Percentiles rank a stretch among this genome's conserved stretches.
Conservation (phyloP, 2,329 filamentous ascomycete species). For the Alternaria conjuncta region DNA sequence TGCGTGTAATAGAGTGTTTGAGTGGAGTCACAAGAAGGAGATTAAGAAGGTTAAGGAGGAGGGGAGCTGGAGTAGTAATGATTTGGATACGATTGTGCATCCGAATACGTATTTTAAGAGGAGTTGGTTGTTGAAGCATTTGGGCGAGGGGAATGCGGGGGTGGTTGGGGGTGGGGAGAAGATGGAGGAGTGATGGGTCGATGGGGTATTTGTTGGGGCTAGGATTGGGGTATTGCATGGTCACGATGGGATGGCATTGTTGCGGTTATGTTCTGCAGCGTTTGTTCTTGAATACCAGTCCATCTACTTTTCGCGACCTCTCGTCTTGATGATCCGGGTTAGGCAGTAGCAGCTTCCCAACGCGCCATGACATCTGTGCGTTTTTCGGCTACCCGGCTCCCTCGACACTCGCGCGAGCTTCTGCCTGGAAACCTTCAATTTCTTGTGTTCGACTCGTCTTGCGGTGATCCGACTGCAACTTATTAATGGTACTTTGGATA, state of each 20-base stretch:
- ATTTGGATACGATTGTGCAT: constrained; percentile 94
- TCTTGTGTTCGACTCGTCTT: not conserved
- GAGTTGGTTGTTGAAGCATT: constrained; percentile 85
- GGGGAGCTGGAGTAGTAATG: constrained; percentile 61
- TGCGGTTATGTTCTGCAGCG: not conserved
- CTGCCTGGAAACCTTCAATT: not conserved
- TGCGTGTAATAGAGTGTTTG: constrained; percentile 95
- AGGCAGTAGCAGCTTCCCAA: not conserved
- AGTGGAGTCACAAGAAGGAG: constrained; percentile 75
- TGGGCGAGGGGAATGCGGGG: constrained; percentile 58
- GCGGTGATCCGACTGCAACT: too few relatives aligned
- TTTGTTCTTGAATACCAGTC: not conserved
- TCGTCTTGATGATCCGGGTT: not conserved
- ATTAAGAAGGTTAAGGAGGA: constrained; percentile 60
- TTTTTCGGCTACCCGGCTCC: not conserved
- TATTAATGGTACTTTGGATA: not conserved
- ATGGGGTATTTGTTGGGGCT: not conserved
- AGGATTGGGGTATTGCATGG: not conserved
- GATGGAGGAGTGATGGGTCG: constrained; percentile 43
- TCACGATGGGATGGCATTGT: not conserved
- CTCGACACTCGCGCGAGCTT: not conserved
- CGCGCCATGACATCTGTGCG: not conserved
- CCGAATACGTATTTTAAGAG: constrained; percentile 98
- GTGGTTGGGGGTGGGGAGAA: constrained; percentile 35
- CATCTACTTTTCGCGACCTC: not conserved